Evolutionary conservation across 441 rosid genomes (phyloP), one percentile per base, ranked within the genome.

Genomic region (Arabidopsis hybrid): DNA sequence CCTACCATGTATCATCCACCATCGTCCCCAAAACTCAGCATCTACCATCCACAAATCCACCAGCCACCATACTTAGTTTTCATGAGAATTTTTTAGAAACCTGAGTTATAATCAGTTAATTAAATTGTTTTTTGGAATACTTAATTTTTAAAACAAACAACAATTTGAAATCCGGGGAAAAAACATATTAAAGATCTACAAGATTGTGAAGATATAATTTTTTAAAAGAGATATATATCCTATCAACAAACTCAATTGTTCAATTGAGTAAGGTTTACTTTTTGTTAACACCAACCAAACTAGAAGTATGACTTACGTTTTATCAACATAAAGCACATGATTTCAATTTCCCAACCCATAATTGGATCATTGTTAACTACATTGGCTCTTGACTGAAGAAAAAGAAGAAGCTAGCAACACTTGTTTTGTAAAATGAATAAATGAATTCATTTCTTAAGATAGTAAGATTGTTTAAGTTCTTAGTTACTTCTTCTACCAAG

Each of bases 261-360:
- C 45, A 56, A n/a, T 75, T 69, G 70, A 69, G 79, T 75, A 69
- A 62, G 65, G 17, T 7, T 16, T 55, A 75, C 75, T 45, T 56
- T 31, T 62, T 3, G 60, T 31, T 69, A 39, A 55, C 65, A 69
- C 74, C 75, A 75, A 75, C 79, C 70, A 62, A 69, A 55, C 69
- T 53, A 36, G 74, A 69, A 69, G 79, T 69, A 57, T 16, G 79
- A 16, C 53, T 69, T 46, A 62, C 74, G 79, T 75, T 75, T 68
- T 38, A 55, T 36, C 70, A 47, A 56, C 38, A 16, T 29, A 46
- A 38, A 55, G 26, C 74, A 62, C 65, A 8, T 45, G 43, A 32
- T 64, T 55, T 45, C 17, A 3, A 0, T 38, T 14, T 34, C 18
- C 5, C 56, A 60, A 38, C 40, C 39, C 59, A 34, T 43, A 49